phyloP scores from a whole-genome alignment of 441 rosid species.

The Gossypium schwendimanii region DNA sequence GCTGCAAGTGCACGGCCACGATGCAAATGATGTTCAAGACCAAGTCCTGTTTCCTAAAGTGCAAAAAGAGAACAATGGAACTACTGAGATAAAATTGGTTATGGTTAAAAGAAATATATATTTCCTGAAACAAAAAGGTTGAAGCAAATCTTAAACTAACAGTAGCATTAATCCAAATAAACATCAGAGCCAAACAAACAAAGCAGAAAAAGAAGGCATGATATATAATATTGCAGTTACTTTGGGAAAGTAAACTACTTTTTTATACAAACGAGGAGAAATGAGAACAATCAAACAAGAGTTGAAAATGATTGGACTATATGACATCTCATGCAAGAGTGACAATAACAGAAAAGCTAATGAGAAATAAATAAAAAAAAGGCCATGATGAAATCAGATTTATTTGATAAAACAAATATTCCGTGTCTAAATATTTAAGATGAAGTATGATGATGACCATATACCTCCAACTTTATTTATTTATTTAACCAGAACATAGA shows the following conservation, averaged over 20 bases:
- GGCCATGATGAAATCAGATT: neutral
- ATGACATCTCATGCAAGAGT: neutral
- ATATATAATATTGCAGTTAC: slow-evolving; percentile 2
- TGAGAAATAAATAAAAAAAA: neutral
- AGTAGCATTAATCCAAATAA: neutral
- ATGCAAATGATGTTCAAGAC: slow-evolving; percentile 91
- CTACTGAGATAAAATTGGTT: neutral
- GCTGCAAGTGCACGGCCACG: slow-evolving; percentile 99
- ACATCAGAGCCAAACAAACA: neutral
- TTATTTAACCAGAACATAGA: neutral
- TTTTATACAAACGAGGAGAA: neutral
- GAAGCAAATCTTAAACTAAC: neutral
- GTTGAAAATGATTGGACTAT: neutral
- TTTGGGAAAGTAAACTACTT: neutral
- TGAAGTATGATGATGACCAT: neutral
- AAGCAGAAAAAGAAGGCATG: neutral
- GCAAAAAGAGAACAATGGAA: neutral
- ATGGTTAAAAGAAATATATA: neutral
- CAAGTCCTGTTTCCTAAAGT: slow-evolving; percentile 76
- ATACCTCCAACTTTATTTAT: neutral
- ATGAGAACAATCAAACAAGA: neutral
- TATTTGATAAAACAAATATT: neutral
- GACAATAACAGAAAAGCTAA: neutral
- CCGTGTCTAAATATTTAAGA: neutral
- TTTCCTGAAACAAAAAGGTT: slow-evolving; percentile 6